Evolutionary conservation across 1,284 basidiomycete species (phyloP).

Genomic region (Uromyces viciae-fabae): DNA sequence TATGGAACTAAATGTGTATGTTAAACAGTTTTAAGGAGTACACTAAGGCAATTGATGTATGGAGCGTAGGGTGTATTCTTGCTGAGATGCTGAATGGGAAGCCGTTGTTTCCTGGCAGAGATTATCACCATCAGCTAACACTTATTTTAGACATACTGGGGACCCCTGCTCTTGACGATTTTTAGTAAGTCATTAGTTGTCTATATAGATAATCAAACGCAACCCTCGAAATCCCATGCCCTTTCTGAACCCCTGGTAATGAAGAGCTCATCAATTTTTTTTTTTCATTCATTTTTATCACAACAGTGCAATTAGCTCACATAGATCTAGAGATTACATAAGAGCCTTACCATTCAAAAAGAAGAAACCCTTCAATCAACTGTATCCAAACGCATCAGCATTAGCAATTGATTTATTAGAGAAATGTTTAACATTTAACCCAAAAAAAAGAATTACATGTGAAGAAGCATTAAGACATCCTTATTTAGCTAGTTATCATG

Average conservation of each 20-base stretch:
- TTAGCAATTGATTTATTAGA: constrained; percentile 85
- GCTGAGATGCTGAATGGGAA: constrained; percentile 89
- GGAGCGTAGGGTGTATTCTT: constrained; percentile 87
- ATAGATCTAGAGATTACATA: constrained; percentile 82
- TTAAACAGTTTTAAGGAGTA: constrained; percentile 55
- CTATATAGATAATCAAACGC: background rate
- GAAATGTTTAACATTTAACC: constrained; percentile 62
- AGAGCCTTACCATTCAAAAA: constrained; percentile 86
- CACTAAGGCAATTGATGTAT: constrained; percentile 60
- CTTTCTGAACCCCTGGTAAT: no score
- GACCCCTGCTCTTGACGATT: constrained; percentile 63
- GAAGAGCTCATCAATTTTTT: background rate
- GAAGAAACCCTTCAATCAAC: constrained; percentile 68
- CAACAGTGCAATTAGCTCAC: constrained; percentile 64
- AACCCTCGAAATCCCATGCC: no score
- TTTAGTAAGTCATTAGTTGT: constrained; percentile 54
- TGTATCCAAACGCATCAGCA: constrained; percentile 79
- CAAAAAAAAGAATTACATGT: constrained; percentile 51
- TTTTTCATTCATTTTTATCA: no score
- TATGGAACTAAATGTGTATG: background rate
- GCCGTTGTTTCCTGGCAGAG: constrained; percentile 82
- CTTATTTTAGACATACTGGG: constrained; percentile 63
- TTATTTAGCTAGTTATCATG: constrained; percentile 51
- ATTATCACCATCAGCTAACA: constrained; percentile 61
- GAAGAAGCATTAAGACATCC: constrained; percentile 50